Conservation (phyloP, 257 asterid species). For the Gynochthodes officinalis region DNA sequence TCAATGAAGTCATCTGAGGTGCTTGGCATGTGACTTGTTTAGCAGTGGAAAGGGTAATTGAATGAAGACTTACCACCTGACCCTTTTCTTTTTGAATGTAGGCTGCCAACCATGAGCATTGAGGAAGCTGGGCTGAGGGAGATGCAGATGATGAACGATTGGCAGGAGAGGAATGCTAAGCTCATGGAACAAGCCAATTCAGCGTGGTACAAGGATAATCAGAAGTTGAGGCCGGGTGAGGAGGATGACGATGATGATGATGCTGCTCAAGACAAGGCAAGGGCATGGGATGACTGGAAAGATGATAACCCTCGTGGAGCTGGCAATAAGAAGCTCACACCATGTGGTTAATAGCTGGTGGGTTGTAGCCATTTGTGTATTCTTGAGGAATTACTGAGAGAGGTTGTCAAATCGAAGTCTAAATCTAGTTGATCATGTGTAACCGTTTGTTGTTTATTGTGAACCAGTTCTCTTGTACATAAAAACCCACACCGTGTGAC, state of each 20-base stretch:
- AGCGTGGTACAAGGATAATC: slow-evolving; percentile 71
- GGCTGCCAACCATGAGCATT: slow-evolving; percentile 96
- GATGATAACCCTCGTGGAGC: slow-evolving; percentile 98
- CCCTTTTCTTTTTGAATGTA: slow-evolving; percentile 17
- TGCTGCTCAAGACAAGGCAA: slow-evolving; percentile 86
- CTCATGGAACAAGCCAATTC: slow-evolving; percentile 93
- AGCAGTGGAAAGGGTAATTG: not conserved
- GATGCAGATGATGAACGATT: slow-evolving; percentile 93
- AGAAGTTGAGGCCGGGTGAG: slow-evolving; percentile 36
- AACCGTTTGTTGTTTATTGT: not conserved
- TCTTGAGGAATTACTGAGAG: not conserved
- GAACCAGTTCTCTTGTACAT: not conserved
- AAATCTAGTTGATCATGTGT: not conserved
- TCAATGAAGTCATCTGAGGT: not conserved
- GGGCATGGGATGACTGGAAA: slow-evolving; percentile 99
- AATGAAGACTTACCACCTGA: not conserved
- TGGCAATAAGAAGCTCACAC: slow-evolving; percentile 96
- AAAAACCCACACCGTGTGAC: not conserved
- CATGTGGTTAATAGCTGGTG: slow-evolving; percentile 58
- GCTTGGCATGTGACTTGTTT: not conserved
- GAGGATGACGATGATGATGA: slow-evolving; percentile 70
- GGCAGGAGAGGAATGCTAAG: slow-evolving; percentile 76
- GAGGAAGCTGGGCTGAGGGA: slow-evolving; percentile 97
- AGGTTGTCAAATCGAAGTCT: not conserved
- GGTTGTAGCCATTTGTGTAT: not conserved